These are phyloP conservation scores for Rhytidhysteron rufulum DNA, from an alignment of 2,329 filamentous ascomycete genomes.

Conservation along the genomic window DNA sequence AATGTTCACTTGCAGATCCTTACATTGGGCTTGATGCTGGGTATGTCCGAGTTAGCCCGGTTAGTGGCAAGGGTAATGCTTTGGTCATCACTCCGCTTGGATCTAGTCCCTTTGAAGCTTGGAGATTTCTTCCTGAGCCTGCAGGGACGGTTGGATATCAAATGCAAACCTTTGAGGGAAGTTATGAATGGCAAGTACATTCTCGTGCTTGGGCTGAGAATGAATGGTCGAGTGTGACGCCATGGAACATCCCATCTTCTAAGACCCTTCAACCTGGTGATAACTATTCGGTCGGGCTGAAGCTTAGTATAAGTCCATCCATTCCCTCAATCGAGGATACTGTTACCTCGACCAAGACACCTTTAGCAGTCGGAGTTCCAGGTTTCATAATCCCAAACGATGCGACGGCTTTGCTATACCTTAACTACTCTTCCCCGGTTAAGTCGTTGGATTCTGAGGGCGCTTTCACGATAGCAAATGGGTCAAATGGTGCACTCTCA, in stretches of 20 bases:
- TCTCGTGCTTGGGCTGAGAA: constrained; percentile 53
- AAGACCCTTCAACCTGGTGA: constrained; percentile 43
- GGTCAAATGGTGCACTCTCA: constrained; percentile 34
- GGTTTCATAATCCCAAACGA: constrained; percentile 54
- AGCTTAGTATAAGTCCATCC: constrained; percentile 44
- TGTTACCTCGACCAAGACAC: constrained; percentile 42
- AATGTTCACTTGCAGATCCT: constrained; percentile 56
- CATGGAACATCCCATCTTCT: constrained; percentile 56
- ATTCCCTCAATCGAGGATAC: constrained; percentile 48
- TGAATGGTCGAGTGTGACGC: constrained; percentile 49
- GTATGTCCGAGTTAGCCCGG: constrained; percentile 51
- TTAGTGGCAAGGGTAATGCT: constrained; percentile 51
- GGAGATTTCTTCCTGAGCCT: constrained; percentile 50
- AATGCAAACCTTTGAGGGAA: constrained; percentile 57
- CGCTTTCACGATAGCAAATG: constrained; percentile 33
- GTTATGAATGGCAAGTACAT: constrained; percentile 59
- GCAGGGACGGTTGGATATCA: constrained; percentile 25
- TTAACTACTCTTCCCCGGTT: constrained; percentile 42
- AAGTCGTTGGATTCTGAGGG: constrained; percentile 35
- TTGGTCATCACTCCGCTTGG: constrained; percentile 54
- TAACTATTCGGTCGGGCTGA: constrained; percentile 47
- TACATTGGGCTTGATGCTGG: constrained; percentile 60
- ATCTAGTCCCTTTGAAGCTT: constrained; percentile 53
- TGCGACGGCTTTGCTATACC: constrained; percentile 43
- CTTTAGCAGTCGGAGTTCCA: constrained; percentile 51